Conservation (phyloP, 1,284 basidiomycete genomes). For the Microbotryum silenes-acaulis region DNA sequence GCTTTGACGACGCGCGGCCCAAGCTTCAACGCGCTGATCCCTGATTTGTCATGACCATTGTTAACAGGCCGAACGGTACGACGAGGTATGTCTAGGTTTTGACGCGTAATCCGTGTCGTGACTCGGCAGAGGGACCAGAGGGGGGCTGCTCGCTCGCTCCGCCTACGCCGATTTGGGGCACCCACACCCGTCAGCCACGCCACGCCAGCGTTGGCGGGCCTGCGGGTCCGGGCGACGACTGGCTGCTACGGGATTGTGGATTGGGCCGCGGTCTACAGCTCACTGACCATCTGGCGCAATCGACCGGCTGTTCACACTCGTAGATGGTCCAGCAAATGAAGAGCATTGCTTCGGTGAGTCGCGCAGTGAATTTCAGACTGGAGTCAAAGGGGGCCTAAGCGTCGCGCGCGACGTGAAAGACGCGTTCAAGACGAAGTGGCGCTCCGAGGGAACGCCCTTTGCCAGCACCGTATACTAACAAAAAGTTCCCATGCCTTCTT, state of each 20-base stretch:
- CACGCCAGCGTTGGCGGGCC: no score
- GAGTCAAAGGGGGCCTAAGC: neutral
- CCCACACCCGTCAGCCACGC: neutral
- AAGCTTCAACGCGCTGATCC: neutral
- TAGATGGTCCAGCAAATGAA: constrained; percentile 99
- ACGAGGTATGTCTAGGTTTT: constrained; percentile 57
- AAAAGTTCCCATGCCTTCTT: neutral
- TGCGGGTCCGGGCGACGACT: no score
- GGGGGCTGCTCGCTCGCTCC: neutral
- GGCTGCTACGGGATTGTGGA: neutral
- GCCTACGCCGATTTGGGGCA: neutral
- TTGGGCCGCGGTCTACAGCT: neutral
- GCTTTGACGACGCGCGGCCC: no score
- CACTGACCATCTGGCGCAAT: neutral
- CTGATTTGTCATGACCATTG: neutral
- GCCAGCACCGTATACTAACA: neutral
- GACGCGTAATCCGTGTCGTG: no score
- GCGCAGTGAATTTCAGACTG: no score
- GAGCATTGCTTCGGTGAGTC: constrained; percentile 66
- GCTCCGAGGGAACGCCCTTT: no score
- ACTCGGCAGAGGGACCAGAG: neutral
- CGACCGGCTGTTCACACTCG: constrained; percentile 26
- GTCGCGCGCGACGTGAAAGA: neutral
- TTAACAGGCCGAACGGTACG: constrained; percentile 77
- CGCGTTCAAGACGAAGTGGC: no score